Conservation (phyloP, 495 filamentous ascomycete species). For the Talaromyces borbonicus region DNA sequence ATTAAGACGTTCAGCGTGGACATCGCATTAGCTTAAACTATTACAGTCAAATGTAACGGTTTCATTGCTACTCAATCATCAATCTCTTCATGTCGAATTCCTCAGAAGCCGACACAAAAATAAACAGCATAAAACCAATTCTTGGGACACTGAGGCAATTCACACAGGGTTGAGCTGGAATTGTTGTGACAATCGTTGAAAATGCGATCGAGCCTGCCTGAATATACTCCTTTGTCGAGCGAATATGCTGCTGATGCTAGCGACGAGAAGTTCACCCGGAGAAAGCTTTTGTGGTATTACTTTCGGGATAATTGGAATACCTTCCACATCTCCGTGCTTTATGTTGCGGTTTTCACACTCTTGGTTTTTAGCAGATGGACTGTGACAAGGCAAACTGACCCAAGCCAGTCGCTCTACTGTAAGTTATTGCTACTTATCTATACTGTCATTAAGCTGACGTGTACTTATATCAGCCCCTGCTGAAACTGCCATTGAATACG, state of each 20-base stretch:
- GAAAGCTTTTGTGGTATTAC: neutral
- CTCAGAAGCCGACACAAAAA: neutral
- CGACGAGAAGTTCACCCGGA: neutral
- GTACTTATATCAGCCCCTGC: constrained; percentile 2
- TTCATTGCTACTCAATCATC: neutral
- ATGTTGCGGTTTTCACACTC: neutral
- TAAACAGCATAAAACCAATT: neutral
- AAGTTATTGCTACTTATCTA: neutral
- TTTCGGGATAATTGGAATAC: neutral
- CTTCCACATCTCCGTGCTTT: neutral
- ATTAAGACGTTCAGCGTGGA: no score
- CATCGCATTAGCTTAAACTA: no score
- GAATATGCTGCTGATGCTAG: neutral
- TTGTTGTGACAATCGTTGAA: neutral
- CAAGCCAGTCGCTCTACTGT: neutral
- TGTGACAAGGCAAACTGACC: neutral
- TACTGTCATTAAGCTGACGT: neutral
- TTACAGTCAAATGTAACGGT: no score
- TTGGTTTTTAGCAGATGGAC: neutral
- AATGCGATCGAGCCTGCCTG: neutral
- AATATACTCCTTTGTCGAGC: neutral
- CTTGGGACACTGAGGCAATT: neutral
- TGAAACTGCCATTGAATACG: constrained; percentile 4
- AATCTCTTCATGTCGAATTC: neutral
- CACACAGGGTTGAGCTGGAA: neutral